Conservation (phyloP, 169 alveolate species). For the Condylostoma magnum region DNA sequence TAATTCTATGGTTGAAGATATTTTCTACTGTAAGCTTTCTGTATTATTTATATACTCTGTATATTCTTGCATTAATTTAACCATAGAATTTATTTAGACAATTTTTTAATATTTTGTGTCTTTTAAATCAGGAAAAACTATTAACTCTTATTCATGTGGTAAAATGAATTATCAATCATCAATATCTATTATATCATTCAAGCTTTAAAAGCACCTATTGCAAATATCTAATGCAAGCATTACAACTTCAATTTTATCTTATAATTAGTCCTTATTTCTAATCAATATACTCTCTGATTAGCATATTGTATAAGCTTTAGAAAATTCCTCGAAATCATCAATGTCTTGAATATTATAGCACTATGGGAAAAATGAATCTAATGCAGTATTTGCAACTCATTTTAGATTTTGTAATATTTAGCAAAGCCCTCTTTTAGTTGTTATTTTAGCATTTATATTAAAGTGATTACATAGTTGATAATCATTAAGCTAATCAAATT, state of each 20-base stretch:
- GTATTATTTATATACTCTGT: background rate
- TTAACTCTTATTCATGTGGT: background rate
- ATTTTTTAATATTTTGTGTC: too few species aligned
- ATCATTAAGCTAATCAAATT: slow-evolving; percentile 61
- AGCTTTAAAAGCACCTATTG: slow-evolving; percentile 50
- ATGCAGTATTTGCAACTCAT: slow-evolving; percentile 71
- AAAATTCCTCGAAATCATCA: slow-evolving; percentile 79
- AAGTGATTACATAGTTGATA: slow-evolving; percentile 73
- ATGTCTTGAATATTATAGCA: slow-evolving; percentile 76
- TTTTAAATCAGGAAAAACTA: too few species aligned
- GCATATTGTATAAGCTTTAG: slow-evolving; percentile 68
- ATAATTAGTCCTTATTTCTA: slow-evolving; percentile 33
- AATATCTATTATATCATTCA: slow-evolving; percentile 64
- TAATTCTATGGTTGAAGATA: background rate
- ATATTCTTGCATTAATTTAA: background rate
- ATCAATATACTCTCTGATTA: slow-evolving; percentile 54
- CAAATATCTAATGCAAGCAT: slow-evolving; percentile 56
- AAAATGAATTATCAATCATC: background rate
- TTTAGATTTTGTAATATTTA: slow-evolving; percentile 65
- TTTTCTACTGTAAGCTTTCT: background rate
- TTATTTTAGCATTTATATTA: slow-evolving; percentile 60
- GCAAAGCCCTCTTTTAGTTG: slow-evolving; percentile 82
- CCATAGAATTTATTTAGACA: background rate
- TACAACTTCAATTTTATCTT: slow-evolving; percentile 40
- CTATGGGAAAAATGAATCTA: slow-evolving; percentile 86